Evolutionary conservation across 2,329 filamentous ascomycete species (phyloP).

Genomic region (Fonsecaea monophora): DNA sequence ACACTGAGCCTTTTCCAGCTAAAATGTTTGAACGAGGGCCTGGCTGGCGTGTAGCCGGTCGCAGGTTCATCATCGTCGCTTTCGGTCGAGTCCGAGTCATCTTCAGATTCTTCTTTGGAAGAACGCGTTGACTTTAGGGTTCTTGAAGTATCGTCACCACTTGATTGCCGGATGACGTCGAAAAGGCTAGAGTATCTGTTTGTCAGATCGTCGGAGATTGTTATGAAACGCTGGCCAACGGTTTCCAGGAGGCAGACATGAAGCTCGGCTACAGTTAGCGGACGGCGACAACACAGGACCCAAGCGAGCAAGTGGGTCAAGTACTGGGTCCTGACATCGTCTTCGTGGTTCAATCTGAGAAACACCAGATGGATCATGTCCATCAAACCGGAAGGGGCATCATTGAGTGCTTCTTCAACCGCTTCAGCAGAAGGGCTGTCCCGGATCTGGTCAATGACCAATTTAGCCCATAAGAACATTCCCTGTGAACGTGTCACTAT

Average conservation of each 20-base stretch:
- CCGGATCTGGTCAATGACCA: conserved; percentile 11
- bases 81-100: conserved; percentile 6
- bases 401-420: conserved; percentile 15
- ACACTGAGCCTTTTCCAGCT: conserved; percentile 7
- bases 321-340: conserved; percentile 6
- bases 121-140: conserved; percentile 11
- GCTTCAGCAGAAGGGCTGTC: conserved; percentile 13
- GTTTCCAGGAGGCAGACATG: conserved; percentile 14
- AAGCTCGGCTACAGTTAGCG: conserved; percentile 12
- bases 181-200: conserved; percentile 19
- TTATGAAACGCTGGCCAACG: conserved; percentile 12
- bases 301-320: conserved; percentile 18
- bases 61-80: conserved; percentile 9
- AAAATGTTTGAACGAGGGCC: conserved; percentile 6
- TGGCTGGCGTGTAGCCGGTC: conserved; percentile 9
- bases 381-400: conserved; percentile 11
- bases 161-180: conserved; percentile 13
- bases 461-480: conserved; percentile 22
- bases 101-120: conserved; percentile 8
- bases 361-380: conserved; percentile 20
- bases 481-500: conserved; percentile 18
- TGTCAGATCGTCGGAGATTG: conserved; percentile 11
- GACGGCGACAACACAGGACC: conserved; percentile 17
- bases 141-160: conserved; percentile 4
- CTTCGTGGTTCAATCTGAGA: conserved; percentile 11